Percentiles rank a stretch among this genome's conserved stretches.
phyloP scores from a whole-genome alignment of 73 alveolate genomes.

The Stentor coeruleus region DNA sequence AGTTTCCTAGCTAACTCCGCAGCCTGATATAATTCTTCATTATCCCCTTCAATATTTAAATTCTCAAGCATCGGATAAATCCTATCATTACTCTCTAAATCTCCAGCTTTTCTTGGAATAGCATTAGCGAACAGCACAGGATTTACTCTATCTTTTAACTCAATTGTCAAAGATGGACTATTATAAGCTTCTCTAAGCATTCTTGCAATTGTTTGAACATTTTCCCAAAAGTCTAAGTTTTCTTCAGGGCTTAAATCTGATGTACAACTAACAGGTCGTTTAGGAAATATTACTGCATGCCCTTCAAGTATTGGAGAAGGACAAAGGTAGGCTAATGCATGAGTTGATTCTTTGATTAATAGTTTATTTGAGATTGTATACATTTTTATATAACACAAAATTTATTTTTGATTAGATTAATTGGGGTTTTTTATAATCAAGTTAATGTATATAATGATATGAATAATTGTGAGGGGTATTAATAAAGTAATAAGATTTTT shows the following conservation, averaged over 20 bases:
- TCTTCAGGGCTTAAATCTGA: background rate
- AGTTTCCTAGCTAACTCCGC: too few species aligned
- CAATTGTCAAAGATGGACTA: background rate
- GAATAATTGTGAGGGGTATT: too few species aligned
- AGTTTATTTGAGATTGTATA: background rate
- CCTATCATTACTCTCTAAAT: background rate
- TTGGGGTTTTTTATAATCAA: too few species aligned
- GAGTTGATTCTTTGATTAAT: background rate
- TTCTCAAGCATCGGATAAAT: background rate
- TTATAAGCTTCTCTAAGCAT: background rate
- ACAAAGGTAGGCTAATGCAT: background rate
- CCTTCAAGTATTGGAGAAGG: constrained; percentile 1
- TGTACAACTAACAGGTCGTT: background rate
- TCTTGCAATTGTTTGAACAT: background rate
- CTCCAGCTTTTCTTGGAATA: background rate
- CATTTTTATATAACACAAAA: background rate
- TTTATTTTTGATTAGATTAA: too few species aligned
- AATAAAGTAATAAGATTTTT: too few species aligned
- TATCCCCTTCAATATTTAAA: background rate
- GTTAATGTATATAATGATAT: too few species aligned
- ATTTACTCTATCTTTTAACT: background rate
- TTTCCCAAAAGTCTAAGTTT: background rate
- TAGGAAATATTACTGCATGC: background rate
- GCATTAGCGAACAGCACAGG: background rate
- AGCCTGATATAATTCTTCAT: too few species aligned